phyloP scores from a whole-genome alignment of 176 grass and related monocot genomes.

The Musa itinerans region DNA sequence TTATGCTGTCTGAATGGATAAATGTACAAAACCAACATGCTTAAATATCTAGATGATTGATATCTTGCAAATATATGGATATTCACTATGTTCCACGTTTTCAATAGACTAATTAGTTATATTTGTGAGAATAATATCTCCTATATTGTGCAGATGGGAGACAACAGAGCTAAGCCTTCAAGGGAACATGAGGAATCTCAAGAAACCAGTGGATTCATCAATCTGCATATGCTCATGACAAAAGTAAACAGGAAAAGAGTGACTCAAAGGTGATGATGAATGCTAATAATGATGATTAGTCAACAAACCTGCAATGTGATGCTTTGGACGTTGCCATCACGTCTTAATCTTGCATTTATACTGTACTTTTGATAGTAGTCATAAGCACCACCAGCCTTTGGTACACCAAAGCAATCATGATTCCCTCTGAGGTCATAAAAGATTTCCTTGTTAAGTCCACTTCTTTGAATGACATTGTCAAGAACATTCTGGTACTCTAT shows the following conservation, averaged over 20 bases:
- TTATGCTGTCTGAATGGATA: not conserved
- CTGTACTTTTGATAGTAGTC: conserved; percentile 77
- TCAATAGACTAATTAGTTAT: not conserved
- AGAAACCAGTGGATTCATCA: not conserved
- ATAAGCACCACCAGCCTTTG: conserved; percentile 40
- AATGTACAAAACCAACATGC: not conserved
- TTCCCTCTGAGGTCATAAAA: conserved; percentile 94
- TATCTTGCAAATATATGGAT: not conserved
- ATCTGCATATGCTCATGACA: not conserved
- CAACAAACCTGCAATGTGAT: conserved; percentile 68
- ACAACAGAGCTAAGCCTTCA: not conserved
- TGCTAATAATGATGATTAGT: not conserved
- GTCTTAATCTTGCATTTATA: conserved; percentile 52
- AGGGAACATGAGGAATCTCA: not conserved
- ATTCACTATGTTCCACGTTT: not conserved
- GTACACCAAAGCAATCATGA: conserved; percentile 83
- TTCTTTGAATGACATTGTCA: conserved; percentile 47
- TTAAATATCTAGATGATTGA: not conserved
- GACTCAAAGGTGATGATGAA: not conserved
- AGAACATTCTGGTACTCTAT: conserved; percentile 50
- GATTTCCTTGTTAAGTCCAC: conserved; percentile 52
- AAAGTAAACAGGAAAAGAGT: not conserved
- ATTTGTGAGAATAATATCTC: not conserved
- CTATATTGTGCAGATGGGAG: not conserved
- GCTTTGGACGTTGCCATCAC: conserved; percentile 55